Evolutionary conservation across 257 asterid species (phyloP), one percentile per base, ranked within the genome.

Genomic region (Forsythia viridissima): DNA sequence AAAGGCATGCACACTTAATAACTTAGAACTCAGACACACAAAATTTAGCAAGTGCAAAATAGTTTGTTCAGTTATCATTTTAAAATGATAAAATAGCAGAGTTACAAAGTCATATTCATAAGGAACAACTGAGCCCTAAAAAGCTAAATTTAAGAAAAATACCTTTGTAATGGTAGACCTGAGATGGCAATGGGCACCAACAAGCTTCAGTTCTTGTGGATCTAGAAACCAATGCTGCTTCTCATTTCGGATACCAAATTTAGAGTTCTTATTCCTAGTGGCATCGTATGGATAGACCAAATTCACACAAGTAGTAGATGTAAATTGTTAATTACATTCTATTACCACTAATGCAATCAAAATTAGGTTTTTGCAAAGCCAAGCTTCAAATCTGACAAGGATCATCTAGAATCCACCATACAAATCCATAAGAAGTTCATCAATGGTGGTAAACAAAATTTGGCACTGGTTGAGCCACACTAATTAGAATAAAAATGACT

Each of bases 221-320:
- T 95, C 99, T 41, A 95, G 89, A 85, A 95, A 93, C 98, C 99
- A 93, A 81, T 89, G 97, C 79, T 93, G 89, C 88, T 92, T 95
- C 89, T 93, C 99, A 51, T 95, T 95, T 88, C 97, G 90, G 82
- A 95, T 95, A 20, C 98, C 99, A 72, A 95, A 95, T 78, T 95
- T 95, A 66, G 98, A 93, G 88, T 90, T 93, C 80, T 95, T 95
- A 85, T 95, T 95, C 51, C 99, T 18, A 3, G 99, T 93, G 70
- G 99, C 97, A 89, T 93, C 98, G 71, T 95, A 93, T 42, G 98
- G 97, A 87, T 95, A 98, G 68, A 95, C 99, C 99, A 93, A 82
- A 67, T 71, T 67, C 51, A 76, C 55, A 48, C 57, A 85, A 20
- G 70, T 34, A 80, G 46, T 38, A 41, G 15, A 63, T 10, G 66